phyloP scores from a whole-genome alignment of 2,329 filamentous ascomycete genomes.

The Arthrocladium fulminans region DNA sequence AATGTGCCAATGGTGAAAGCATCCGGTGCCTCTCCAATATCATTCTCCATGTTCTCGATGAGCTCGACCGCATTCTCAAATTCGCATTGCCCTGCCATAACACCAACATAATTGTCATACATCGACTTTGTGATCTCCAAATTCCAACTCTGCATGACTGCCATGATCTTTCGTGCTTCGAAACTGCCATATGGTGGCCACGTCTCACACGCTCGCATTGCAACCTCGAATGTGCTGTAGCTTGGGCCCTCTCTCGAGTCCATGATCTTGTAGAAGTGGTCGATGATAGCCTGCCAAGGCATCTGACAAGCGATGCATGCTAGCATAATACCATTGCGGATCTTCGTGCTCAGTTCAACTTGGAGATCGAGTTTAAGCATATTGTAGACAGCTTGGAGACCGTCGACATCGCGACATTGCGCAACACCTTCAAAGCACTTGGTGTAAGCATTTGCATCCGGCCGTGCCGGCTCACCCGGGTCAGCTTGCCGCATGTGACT shows the following conservation, averaged over 20 bases:
- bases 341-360: constrained; percentile 63
- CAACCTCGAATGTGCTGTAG: constrained; percentile 68
- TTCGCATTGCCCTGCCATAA: constrained; percentile 63
- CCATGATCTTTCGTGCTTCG: constrained; percentile 45
- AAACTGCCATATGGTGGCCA: constrained; percentile 36
- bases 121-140: constrained; percentile 66
- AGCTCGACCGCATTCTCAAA: constrained; percentile 59
- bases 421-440: constrained; percentile 69
- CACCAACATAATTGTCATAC: constrained; percentile 68
- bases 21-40: constrained; percentile 60
- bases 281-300: constrained; percentile 52
- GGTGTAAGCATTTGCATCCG: constrained; percentile 66
- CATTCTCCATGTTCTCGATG: constrained; percentile 57
- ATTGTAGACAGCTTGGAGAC: constrained; percentile 71
- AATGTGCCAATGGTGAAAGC: constrained; percentile 61
- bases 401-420: constrained; percentile 49
- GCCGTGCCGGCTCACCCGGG: constrained; percentile 45
- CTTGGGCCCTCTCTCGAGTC: constrained; percentile 76
- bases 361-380: constrained; percentile 89
- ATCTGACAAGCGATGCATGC: constrained; percentile 66
- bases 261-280: constrained; percentile 79
- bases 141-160: constrained; percentile 59
- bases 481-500: constrained; percentile 80
- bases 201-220: constrained; percentile 68
- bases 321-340: constrained; percentile 80